Percentiles rank a stretch among this genome's conserved stretches.
Conservation (phyloP, 2,329 filamentous ascomycete genomes). For the Phialophora macrospora region DNA sequence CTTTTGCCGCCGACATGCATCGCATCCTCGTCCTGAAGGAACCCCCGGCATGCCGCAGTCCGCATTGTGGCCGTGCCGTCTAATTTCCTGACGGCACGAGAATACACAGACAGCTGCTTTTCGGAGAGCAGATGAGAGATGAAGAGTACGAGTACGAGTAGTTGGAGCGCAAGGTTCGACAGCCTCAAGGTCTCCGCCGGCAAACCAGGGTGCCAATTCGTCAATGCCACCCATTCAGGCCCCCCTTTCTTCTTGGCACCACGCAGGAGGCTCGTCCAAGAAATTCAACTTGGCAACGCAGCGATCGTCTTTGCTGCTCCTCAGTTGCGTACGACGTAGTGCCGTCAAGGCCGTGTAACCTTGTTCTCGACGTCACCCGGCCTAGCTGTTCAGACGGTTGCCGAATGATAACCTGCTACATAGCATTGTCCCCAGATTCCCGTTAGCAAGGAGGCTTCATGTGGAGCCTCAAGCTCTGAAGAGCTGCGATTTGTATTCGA, state of each 20-base stretch:
- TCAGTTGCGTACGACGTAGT: too few relatives aligned
- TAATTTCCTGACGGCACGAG: not conserved
- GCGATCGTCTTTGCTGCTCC: not conserved
- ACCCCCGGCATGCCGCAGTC: slow-evolving; percentile 53
- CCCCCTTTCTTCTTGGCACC: too few relatives aligned
- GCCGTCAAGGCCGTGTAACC: not conserved
- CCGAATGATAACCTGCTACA: not conserved
- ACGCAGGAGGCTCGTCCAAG: not conserved
- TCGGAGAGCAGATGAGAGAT: not conserved
- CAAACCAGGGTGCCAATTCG: not conserved
- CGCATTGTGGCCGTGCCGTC: not conserved
- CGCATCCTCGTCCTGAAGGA: slow-evolving; percentile 57
- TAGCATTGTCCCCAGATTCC: not conserved
- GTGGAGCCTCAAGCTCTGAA: not conserved
- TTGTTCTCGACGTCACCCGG: not conserved
- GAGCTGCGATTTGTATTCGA: not conserved
- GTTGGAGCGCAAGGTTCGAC: not conserved
- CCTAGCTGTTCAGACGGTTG: not conserved
- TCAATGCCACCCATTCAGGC: not conserved
- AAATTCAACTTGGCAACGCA: not conserved
- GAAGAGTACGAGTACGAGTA: not conserved
- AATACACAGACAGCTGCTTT: not conserved
- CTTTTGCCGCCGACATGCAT: slow-evolving; percentile 59
- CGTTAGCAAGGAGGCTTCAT: not conserved
- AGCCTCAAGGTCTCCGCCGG: too few relatives aligned